These are phyloP conservation scores for Monosporascus sp. DNA, from an alignment of 2,329 filamentous ascomycete species.

Conservation along the genomic window DNA sequence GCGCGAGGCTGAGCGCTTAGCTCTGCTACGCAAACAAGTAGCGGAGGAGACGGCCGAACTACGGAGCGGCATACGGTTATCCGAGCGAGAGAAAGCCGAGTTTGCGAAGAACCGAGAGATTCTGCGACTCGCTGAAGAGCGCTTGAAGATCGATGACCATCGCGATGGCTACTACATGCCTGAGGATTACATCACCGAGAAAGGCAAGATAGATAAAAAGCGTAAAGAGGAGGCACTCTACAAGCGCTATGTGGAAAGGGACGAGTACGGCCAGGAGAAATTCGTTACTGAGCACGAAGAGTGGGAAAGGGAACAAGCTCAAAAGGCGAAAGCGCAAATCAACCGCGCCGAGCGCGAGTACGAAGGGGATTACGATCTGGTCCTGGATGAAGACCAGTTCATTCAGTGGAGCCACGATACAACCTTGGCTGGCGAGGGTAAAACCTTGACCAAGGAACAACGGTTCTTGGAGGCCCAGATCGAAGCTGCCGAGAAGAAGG, in stretches of 20 bases:
- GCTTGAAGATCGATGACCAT: slow-evolving; percentile 83
- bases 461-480: slow-evolving; percentile 73
- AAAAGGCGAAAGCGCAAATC: slow-evolving; percentile 84
- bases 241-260: slow-evolving; percentile 81
- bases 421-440: slow-evolving; percentile 64
- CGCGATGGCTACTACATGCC: slow-evolving; percentile 89
- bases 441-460: slow-evolving; percentile 71
- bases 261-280: slow-evolving; percentile 81
- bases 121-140: slow-evolving; percentile 74
- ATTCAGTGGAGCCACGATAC: slow-evolving; percentile 80
- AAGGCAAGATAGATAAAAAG: slow-evolving; percentile 80
- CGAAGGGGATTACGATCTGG: slow-evolving; percentile 82
- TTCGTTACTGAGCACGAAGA: slow-evolving; percentile 93
- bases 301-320: slow-evolving; percentile 87
- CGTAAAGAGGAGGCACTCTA: slow-evolving; percentile 88
- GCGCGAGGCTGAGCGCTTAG: slow-evolving; percentile 78
- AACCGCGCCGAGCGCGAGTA: slow-evolving; percentile 67
- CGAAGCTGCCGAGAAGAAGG: slow-evolving; percentile 82
- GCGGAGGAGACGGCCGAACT: slow-evolving; percentile 81
- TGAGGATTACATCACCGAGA: slow-evolving; percentile 91
- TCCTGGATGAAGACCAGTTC: slow-evolving; percentile 84
- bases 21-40: slow-evolving; percentile 84
- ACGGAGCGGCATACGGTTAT: slow-evolving; percentile 67
- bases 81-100: slow-evolving; percentile 74
- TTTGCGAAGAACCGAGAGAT: slow-evolving; percentile 86